Evolutionary conservation across 164 flowering plant species (phyloP).

Genomic region (Magnolia kwangsiensis): DNA sequence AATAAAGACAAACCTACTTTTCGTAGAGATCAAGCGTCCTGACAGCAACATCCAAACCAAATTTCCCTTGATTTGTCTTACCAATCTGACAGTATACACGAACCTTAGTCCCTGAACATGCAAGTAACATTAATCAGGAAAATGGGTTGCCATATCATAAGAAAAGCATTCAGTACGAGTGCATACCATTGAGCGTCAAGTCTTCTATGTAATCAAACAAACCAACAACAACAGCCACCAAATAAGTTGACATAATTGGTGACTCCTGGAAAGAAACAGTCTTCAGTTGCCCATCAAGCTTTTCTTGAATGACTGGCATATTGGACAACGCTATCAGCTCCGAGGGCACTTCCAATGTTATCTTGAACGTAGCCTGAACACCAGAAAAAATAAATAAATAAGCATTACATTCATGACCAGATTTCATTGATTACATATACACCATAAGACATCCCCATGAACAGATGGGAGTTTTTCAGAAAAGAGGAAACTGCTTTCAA

Average conservation of each 20-base stretch:
- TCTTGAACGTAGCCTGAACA: constrained; percentile 84
- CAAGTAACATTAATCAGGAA: background rate
- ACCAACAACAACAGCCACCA: constrained; percentile 93
- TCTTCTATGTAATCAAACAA: constrained; percentile 90
- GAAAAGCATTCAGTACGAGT: background rate
- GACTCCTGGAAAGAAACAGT: constrained; percentile 73
- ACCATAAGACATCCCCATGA: background rate
- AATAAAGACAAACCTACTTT: constrained; percentile 44
- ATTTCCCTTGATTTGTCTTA: constrained; percentile 80
- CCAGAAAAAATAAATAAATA: background rate
- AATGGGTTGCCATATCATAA: background rate
- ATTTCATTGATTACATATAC: background rate
- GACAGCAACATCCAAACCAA: constrained; percentile 86
- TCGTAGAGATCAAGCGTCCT: constrained; percentile 77
- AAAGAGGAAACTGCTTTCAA: background rate
- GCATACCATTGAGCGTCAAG: constrained; percentile 74
- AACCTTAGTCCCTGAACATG: constrained; percentile 62
- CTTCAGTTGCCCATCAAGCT: constrained; percentile 54
- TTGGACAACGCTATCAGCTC: constrained; percentile 85
- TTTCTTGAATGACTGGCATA: constrained; percentile 83
- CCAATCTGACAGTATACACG: constrained; percentile 92
- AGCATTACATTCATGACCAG: too few species aligned
- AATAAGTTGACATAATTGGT: constrained; percentile 95
- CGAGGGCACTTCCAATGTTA: constrained; percentile 74
- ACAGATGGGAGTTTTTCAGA: background rate